Conservation (phyloP, 768 basidiomycete genomes). For the Tephrocybe sp. region DNA sequence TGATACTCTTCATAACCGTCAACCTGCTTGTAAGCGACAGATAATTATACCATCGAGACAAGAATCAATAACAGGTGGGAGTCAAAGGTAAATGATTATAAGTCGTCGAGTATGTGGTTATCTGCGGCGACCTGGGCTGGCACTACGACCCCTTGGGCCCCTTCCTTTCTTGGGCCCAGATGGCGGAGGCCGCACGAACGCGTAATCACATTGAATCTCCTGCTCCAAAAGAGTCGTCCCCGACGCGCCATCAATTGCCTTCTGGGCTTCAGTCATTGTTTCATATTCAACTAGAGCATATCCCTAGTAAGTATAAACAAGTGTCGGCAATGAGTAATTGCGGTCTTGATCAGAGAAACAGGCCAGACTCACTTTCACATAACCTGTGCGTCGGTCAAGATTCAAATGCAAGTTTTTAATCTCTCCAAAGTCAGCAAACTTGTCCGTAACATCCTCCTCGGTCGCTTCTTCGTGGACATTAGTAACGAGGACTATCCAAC, state of each 20-base stretch:
- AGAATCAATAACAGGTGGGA: no score
- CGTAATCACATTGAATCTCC: constrained; percentile 84
- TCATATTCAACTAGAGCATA: constrained; percentile 98
- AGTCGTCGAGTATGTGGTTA: constrained; percentile 16
- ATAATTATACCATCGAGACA: no score
- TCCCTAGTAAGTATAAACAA: constrained; percentile 58
- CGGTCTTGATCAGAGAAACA: background rate
- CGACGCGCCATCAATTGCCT: constrained; percentile 87
- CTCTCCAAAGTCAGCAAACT: constrained; percentile 95
- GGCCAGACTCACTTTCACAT: constrained; percentile 77
- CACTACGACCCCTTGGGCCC: constrained; percentile 70
- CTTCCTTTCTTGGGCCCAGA: constrained; percentile 78
- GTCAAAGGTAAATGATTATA: no score
- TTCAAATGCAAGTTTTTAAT: constrained; percentile 98
- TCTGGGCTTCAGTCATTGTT: constrained; percentile 90
- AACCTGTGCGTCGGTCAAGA: constrained; percentile 94
- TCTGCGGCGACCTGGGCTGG: constrained; percentile 69
- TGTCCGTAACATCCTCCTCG: constrained; percentile 95
- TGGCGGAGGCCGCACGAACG: constrained; percentile 87
- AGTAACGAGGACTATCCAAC: constrained; percentile 97
- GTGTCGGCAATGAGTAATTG: background rate
- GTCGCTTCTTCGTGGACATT: constrained; percentile 98
- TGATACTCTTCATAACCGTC: background rate
- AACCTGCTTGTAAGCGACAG: no score
- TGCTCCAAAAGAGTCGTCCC: constrained; percentile 86